A percentile compares a stretch with the other conserved stretches of the same genome.
Conservation (phyloP, 768 basidiomycete genomes). For the Suillus occidentalis region DNA sequence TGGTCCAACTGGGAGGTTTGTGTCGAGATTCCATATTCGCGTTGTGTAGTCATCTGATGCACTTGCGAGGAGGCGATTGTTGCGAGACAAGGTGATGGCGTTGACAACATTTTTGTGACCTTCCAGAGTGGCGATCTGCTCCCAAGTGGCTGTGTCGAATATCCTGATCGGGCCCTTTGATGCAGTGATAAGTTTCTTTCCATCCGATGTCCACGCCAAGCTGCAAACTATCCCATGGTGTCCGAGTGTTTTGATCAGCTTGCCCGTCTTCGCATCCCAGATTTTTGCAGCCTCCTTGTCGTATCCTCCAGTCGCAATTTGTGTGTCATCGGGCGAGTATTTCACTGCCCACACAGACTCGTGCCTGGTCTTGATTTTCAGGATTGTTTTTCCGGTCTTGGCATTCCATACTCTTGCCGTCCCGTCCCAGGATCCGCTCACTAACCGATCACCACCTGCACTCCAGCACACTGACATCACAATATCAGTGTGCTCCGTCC, state of each 20-base stretch:
- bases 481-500: background rate
- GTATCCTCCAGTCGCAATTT: background rate
- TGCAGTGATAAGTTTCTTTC: background rate
- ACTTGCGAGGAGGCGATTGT: background rate
- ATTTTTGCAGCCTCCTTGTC: background rate
- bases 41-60: background rate
- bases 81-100: background rate
- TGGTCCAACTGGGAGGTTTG: background rate
- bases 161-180: too few relatives aligned
- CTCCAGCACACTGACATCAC: background rate
- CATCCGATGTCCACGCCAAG: background rate
- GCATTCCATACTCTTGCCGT: background rate
- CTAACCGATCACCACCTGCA: background rate
- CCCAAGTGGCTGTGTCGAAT: background rate
- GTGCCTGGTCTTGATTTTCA: background rate
- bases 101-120: too few relatives aligned
- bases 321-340: background rate
- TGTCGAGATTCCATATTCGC: background rate
- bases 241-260: background rate
- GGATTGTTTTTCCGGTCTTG: background rate
- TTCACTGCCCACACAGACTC: background rate
- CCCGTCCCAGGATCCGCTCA: background rate
- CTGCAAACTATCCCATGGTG: fast-evolving
- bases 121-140: background rate
- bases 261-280: background rate